Conservation (phyloP, 768 basidiomycete species). For the Termitomyces sp. region DNA sequence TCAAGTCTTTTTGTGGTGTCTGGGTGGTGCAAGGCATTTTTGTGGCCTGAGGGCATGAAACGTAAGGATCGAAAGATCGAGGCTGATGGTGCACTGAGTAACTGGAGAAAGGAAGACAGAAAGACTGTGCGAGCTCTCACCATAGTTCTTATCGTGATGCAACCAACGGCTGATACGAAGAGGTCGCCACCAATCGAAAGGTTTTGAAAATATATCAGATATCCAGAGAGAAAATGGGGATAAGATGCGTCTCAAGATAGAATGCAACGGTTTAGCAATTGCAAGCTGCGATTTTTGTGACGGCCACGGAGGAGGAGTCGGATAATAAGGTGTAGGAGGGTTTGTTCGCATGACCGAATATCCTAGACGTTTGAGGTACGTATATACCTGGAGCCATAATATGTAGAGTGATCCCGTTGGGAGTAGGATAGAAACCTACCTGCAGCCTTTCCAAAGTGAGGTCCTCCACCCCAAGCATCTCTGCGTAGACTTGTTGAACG, state of each 20-base stretch:
- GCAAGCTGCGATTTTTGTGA: conserved; percentile 9
- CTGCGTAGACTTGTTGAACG: conserved; percentile 84
- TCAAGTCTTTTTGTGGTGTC: conserved; percentile 14
- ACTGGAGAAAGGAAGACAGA: neutral
- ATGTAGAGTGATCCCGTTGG: neutral
- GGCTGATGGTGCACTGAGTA: conserved; percentile 31
- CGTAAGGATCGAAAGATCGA: conserved; percentile 65
- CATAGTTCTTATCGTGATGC: conserved; percentile 44
- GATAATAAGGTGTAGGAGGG: conserved; percentile 20
- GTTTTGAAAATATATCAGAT: conserved; percentile 21
- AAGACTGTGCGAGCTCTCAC: conserved; percentile 26
- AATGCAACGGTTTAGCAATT: conserved; percentile 8
- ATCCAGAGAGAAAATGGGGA: conserved; percentile 27
- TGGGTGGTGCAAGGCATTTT: conserved; percentile 34
- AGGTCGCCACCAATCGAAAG: conserved; percentile 64
- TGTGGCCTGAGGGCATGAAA: conserved; percentile 65
- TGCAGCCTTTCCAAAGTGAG: conserved; percentile 86
- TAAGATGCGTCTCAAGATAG: conserved; percentile 29
- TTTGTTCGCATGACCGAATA: conserved; percentile 79
- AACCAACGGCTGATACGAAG: conserved; percentile 42
- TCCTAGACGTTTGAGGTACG: conserved; percentile 88
- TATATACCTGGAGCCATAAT: conserved; percentile 60
- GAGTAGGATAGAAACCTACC: conserved; percentile 33
- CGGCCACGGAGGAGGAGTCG: conserved; percentile 32
- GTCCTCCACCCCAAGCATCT: conserved; percentile 77